phyloP scores from a whole-genome alignment of 2,329 filamentous ascomycete genomes.

The Geosmithia putterillii region DNA sequence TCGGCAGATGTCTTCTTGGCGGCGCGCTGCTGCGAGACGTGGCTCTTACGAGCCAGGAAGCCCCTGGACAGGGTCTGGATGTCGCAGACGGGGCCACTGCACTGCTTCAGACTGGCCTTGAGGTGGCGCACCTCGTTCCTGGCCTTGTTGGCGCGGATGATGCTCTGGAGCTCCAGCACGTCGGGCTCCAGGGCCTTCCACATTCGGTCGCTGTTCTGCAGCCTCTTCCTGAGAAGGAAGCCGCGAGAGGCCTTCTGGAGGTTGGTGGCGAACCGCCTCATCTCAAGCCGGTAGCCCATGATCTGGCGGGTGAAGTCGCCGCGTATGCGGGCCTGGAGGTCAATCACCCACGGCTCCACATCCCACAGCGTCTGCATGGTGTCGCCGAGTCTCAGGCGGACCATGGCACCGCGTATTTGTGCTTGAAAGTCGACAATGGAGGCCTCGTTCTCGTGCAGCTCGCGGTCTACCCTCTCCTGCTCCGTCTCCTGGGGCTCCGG shows the following conservation, averaged over 20 bases:
- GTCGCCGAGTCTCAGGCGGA: conserved; percentile 64
- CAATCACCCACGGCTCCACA: conserved; percentile 61
- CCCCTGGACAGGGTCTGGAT: conserved; percentile 58
- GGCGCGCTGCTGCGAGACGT: conserved; percentile 43
- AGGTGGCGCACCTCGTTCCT: conserved; percentile 44
- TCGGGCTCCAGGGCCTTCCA: conserved; percentile 61
- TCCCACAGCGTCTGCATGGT: conserved; percentile 89
- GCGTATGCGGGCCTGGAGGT: conserved; percentile 76
- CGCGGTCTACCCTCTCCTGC: conserved; percentile 74
- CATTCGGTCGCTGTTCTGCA: conserved; percentile 49
- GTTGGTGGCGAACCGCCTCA: conserved; percentile 67
- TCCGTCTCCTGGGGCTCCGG: conserved; percentile 79
- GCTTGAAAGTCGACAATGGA: conserved; percentile 72
- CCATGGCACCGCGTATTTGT: conserved; percentile 69
- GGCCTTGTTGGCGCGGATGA: conserved; percentile 58
- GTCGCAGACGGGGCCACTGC: conserved; percentile 49
- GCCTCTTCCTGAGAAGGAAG: conserved; percentile 54
- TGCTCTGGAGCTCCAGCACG: conserved; percentile 69
- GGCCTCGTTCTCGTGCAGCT: conserved; percentile 64
- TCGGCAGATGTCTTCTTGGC: conserved; percentile 37
- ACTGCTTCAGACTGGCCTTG: conserved; percentile 47
- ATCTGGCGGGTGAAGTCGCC: conserved; percentile 83
- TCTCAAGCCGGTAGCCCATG: conserved; percentile 66
- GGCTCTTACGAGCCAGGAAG: conserved; percentile 47
- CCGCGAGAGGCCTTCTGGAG: conserved; percentile 74